Percentiles rank a stretch among this genome's conserved stretches.
Conservation (phyloP, 2,329 filamentous ascomycete genomes). For the Talaromyces rugulosus region DNA sequence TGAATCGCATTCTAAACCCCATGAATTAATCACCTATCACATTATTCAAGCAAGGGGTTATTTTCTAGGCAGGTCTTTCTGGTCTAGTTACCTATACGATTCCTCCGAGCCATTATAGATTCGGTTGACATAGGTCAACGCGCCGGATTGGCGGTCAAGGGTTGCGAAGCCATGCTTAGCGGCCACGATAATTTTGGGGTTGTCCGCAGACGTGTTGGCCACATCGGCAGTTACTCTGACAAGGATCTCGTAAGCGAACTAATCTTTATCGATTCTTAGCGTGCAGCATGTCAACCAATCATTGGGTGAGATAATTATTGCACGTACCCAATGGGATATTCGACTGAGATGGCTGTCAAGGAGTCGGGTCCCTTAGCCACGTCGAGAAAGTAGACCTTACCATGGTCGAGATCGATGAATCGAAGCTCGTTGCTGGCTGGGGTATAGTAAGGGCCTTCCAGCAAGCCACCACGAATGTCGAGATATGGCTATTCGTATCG, state of each 20-base stretch:
- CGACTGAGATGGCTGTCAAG: constrained; percentile 54
- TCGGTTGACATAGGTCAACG: constrained; percentile 54
- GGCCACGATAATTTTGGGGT: constrained; percentile 66
- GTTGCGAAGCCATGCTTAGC: constrained; percentile 80
- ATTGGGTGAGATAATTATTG: background rate
- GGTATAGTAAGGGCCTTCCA: constrained; percentile 40
- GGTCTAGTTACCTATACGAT: constrained; percentile 38
- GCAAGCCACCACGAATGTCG: constrained; percentile 33
- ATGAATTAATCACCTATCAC: background rate
- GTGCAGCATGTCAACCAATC: constrained; percentile 12
- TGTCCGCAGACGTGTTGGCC: constrained; percentile 44
- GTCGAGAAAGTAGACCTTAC: constrained; percentile 68
- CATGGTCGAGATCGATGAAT: constrained; percentile 68
- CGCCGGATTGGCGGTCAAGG: constrained; percentile 60
- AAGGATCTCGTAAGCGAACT: background rate
- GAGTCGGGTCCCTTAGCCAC: constrained; percentile 60
- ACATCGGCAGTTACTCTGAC: constrained; percentile 73
- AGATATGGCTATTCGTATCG: constrained; percentile 32
- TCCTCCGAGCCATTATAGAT: constrained; percentile 52
- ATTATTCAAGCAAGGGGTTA: background rate
- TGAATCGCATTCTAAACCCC: constrained; percentile 52
- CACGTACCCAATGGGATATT: constrained; percentile 50
- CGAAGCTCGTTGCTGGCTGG: constrained; percentile 37
- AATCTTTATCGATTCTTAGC: background rate
- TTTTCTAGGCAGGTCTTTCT: constrained; percentile 14